A percentile compares a stretch with the other conserved stretches of the same genome.
Evolutionary conservation across 2,329 filamentous ascomycete genomes (phyloP).

Genomic region (Acarospora socialis): DNA sequence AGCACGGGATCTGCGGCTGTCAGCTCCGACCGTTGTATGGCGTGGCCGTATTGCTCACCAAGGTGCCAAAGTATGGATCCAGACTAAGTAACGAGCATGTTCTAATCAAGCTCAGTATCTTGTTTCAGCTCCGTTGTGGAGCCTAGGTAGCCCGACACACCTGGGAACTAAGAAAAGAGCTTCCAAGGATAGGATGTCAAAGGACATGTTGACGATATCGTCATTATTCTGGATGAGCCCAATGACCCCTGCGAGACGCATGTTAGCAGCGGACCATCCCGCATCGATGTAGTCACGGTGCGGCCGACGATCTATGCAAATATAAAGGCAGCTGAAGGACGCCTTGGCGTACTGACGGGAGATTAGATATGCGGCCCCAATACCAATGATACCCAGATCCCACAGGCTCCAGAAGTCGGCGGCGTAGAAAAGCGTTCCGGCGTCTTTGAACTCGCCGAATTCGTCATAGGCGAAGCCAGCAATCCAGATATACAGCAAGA

Average conservation of each 20-base stretch:
- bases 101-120: slow-evolving; percentile 25
- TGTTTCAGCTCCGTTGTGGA: background rate
- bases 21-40: slow-evolving; percentile 13
- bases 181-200: slow-evolving; percentile 79
- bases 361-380: slow-evolving; percentile 55
- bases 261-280: no score
- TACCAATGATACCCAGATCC: slow-evolving; percentile 58
- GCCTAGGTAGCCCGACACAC: slow-evolving; percentile 19
- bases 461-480: slow-evolving; percentile 80
- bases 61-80: slow-evolving; percentile 77
- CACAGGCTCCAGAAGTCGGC: slow-evolving; percentile 71
- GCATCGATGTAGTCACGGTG: no score
- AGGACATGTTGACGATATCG: slow-evolving; percentile 60
- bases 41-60: slow-evolving; percentile 29
- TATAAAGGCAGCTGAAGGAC: no score
- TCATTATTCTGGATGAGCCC: slow-evolving; percentile 48
- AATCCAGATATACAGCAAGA: slow-evolving; percentile 72
- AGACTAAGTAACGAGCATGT: slow-evolving; percentile 78
- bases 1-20: slow-evolving; percentile 53
- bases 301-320: no score
- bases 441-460: slow-evolving; percentile 70
- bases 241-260: slow-evolving; percentile 51
- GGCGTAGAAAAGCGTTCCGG: slow-evolving; percentile 72
- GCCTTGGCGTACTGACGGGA: slow-evolving; percentile 57
- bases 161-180: slow-evolving; percentile 78